Evolutionary conservation across 108 stramenopile genomes (phyloP), one percentile per base, ranked within the genome.

Genomic region (Stephanodiscus triporus): DNA sequence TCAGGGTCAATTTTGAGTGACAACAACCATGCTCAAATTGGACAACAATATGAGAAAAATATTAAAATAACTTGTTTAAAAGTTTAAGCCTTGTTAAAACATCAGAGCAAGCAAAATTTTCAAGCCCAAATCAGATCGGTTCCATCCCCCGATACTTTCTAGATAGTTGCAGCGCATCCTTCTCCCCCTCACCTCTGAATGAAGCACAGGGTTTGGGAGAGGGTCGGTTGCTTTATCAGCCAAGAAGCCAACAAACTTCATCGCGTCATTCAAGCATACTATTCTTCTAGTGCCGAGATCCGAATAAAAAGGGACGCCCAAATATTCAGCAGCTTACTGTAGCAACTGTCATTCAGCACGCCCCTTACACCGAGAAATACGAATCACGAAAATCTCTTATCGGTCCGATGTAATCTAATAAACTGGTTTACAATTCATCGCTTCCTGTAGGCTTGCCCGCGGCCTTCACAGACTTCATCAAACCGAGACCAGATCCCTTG

Each of bases 391-490:
- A 40, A 40, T 11, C 40, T 1, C 4, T 9, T 11, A 11, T 1
- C 11, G n/a, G n/a, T 40, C 9, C 40, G 11, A 40, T 40, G 11
- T 9, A 40, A 9, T 9, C 0, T 9, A 1, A 40, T 1, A 40
- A 40, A 40, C 40, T 11, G 11, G 40, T 40, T 40, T 86, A 89
- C 57, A 92, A 70, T 68, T 92, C 89, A 71, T 89, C 86, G 37
- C 72, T 87, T 11, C 57, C 78, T 26, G 38, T 80, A 71, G 85
- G 72, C 20, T 36, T 70, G 63, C 71, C 77, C 68, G 85, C 70
- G 57, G 76, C 82, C 87, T 88, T 89, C 17, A 93, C 92, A 49
- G 83, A 63, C 84, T 93, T 93, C 91, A 93, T 89, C 68, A 96
- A 80, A 11, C 88, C 88, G 58, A 96, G 86, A 23, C 95, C 95